Evolutionary conservation across 2,329 filamentous ascomycete genomes (phyloP).

Genomic region (Zarea fungicola): DNA sequence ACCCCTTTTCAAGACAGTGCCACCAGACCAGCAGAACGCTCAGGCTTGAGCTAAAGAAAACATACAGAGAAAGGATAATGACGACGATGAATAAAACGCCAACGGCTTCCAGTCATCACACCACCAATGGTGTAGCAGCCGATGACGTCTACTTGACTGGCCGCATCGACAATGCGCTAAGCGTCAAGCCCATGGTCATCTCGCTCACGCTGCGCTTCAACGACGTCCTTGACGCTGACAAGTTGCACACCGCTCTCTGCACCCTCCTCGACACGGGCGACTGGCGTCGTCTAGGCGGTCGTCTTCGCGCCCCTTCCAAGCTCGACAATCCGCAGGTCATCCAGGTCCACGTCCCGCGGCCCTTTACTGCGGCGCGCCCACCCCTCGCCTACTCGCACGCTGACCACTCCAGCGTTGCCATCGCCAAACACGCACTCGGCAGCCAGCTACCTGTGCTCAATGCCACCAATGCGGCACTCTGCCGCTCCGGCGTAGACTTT

Average conservation of each 20-base stretch:
- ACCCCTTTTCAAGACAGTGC: too few relatives aligned
- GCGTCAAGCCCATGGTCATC: constrained; percentile 1
- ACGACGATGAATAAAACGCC: too few relatives aligned
- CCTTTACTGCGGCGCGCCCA: neutral
- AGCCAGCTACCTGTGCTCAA: neutral
- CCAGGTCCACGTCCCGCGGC: neutral
- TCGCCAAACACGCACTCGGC: neutral
- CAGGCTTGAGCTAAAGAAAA: too few relatives aligned
- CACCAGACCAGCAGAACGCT: too few relatives aligned
- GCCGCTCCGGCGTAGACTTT: neutral
- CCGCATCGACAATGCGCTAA: constrained; percentile 1
- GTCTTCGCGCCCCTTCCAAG: constrained; percentile 22
- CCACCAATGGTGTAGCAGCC: too few relatives aligned
- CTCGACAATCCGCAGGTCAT: neutral
- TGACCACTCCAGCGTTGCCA: neutral
- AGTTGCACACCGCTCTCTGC: constrained; percentile 30
- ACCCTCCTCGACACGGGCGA: constrained; percentile 36
- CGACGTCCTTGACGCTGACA: constrained; percentile 28
- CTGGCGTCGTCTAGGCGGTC: constrained; percentile 43
- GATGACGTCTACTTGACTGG: constrained; percentile 3
- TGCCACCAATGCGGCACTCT: neutral
- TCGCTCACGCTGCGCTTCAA: constrained; percentile 1
- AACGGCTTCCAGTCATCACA: too few relatives aligned
- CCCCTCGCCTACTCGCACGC: constrained; percentile 1
- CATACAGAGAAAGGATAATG: too few relatives aligned